Base-by-base conservation (phyloP, 2,329 filamentous ascomycete genomes). In the Periconia sp. region DNA sequence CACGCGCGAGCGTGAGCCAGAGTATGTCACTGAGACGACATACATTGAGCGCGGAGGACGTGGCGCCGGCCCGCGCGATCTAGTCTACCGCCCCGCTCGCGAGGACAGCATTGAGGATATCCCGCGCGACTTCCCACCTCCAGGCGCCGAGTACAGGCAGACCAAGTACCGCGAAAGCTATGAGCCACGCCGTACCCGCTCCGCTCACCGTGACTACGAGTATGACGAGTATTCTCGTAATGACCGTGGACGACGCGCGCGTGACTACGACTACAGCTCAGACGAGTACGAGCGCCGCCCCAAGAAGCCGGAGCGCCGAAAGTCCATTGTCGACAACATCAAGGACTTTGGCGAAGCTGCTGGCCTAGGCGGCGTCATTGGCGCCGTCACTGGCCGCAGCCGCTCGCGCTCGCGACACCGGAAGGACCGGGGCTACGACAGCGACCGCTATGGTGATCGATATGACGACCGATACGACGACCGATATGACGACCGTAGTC, bases 71-170 rank as follows among this genome's bases (percentile, higher is more conserved):
- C 65, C 69, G 26, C 71, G 73, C 40, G 76, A 78, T 50, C 71
- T 79, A 39, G 75, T 77, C 61, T 77, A 74, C 62, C 75, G 76
- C 44, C 70, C 75, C 36, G 53, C 52, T n/a, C 85, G 87, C 52
- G 86, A 92, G 65, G 86, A 90, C 61, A 91, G 86, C 68, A 85
- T 95, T 63, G 92, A 96, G 72, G 89, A 95, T 72, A 84, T 95
- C 47, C 83, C 84, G 52, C 85, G 90, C 55, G 88, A 95, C 57
- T 95, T 95, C 61, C 89, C 89, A 22, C 88, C 89, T 5, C 86
- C 85, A 5, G 84, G 61, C 64, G 67, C 60, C 63, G 72, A 75
- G 56, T 72, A 73, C 55, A 69, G 72, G 21, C 71, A 73, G 35
- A 72, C 72, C 36, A 71, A 66, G 48, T 75, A 76, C 55, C 70